Evolutionary conservation across 495 filamentous ascomycete genomes (phyloP).

Genomic region (Poronia punctata): DNA sequence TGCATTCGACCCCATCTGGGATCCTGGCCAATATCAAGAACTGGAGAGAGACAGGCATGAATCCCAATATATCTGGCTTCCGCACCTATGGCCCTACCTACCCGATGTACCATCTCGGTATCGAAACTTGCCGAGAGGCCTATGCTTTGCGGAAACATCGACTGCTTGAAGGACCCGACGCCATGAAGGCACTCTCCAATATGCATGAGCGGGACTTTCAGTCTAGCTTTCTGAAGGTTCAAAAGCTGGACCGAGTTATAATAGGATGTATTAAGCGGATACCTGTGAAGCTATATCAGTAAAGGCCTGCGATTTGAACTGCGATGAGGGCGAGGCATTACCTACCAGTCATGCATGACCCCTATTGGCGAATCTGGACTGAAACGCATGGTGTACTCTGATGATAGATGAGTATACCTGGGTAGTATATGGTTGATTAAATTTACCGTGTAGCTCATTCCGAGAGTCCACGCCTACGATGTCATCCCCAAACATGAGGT

Average conservation of each 20-base stretch:
- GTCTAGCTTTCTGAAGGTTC: slow-evolving; percentile 23
- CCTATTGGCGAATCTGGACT: slow-evolving; percentile 26
- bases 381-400: slow-evolving; percentile 29
- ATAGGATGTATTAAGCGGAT: slow-evolving; percentile 30
- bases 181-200: slow-evolving; percentile 36
- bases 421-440: background rate
- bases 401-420: slow-evolving; percentile 3
- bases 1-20: slow-evolving; percentile 37
- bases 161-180: slow-evolving; percentile 35
- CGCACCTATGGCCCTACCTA: slow-evolving; percentile 30
- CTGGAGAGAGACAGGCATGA: slow-evolving; percentile 33
- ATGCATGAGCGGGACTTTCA: slow-evolving; percentile 32
- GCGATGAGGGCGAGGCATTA: background rate
- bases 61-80: slow-evolving; percentile 36
- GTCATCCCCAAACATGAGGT: slow-evolving; percentile 39
- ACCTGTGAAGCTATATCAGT: slow-evolving; percentile 16
- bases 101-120: slow-evolving; percentile 28
- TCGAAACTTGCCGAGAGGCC: slow-evolving; percentile 32
- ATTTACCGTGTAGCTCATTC: slow-evolving; percentile 33
- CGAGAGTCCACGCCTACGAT: slow-evolving; percentile 34
- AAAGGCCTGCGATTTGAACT: background rate
- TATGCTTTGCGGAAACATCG: slow-evolving; percentile 33
- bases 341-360: slow-evolving; percentile 25
- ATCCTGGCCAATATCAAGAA: slow-evolving; percentile 38
- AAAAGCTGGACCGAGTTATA: slow-evolving; percentile 33